Percentiles rank a stretch among this genome's conserved stretches.
phyloP scores from a whole-genome alignment of 202 grass and related monocot species.

The Zizania palustris region DNA sequence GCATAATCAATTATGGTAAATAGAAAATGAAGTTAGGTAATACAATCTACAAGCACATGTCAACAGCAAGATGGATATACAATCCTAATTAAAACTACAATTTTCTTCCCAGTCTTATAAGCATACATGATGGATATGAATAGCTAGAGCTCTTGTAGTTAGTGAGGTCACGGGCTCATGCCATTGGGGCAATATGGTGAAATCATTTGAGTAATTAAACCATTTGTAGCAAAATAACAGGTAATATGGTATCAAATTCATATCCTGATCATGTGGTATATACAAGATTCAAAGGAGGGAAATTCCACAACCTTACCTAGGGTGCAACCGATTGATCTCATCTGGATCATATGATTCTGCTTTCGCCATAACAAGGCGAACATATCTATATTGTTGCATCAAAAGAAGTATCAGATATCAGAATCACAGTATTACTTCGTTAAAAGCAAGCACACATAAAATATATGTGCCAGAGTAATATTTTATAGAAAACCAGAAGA shows the following conservation, averaged over 20 bases:
- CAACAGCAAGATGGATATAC: neutral
- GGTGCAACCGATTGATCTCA: slow-evolving; percentile 69
- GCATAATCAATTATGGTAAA: slow-evolving; percentile 29
- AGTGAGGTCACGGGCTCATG: neutral
- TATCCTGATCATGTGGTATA: slow-evolving; percentile 7
- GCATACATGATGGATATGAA: slow-evolving; percentile 1
- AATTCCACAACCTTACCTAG: slow-evolving; percentile 56
- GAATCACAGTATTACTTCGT: slow-evolving; percentile 9
- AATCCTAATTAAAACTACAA: neutral
- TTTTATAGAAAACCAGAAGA: slow-evolving; percentile 32
- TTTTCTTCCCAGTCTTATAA: neutral
- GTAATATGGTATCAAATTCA: neutral
- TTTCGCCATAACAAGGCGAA: slow-evolving; percentile 83
- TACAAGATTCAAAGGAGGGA: neutral
- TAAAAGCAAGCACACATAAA: slow-evolving; percentile 17
- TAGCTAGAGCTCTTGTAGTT: neutral
- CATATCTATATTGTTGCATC: slow-evolving; percentile 53
- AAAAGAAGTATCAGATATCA: slow-evolving; percentile 28
- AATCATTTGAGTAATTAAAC: slow-evolving; percentile 3
- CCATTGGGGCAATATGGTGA: too few species aligned
- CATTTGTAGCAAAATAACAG: neutral
- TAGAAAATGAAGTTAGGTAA: slow-evolving; percentile 13
- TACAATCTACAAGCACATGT: neutral
- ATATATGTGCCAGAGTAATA: neutral
- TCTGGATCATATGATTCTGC: slow-evolving; percentile 58